Base-by-base conservation (phyloP, 2,329 filamentous ascomycete genomes). In the Claviceps quebecensis region DNA sequence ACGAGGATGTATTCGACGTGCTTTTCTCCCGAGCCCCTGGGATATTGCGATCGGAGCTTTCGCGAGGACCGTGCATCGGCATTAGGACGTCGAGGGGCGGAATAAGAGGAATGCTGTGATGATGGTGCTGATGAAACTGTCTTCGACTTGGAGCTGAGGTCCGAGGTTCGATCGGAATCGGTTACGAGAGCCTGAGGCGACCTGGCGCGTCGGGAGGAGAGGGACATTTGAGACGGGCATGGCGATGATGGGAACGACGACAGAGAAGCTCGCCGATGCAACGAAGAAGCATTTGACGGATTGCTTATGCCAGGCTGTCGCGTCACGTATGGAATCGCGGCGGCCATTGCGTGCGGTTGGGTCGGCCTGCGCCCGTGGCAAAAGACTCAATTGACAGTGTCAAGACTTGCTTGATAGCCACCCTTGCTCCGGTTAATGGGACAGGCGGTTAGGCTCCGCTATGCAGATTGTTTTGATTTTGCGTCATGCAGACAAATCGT, bases 1-100 rank as follows among this genome's bases (percentile, higher is more conserved):
- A 98, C 93, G 50, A 98, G 75, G 50, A 98, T 97, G 64, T 97
- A 98, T 66, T 98, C 93, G 69, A 98, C 93, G 83, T 98, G 93
- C 61, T 93, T 94, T 65, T 97, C 85, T 5, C 74, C 72, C 11
- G 81, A 78, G 52, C 83, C 76, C n/a, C 81, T 75, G 16, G 86
- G 86, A 61, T 89, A 90, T 61, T 89, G 86, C 19, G 86, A 86
- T 52, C 80, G 83, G 62, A 84, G 68, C 62, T 76, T 80, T 59
- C 76, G 75, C 17, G 70, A 67, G 5, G 75, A 73, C 51, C 73
- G 72, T 38, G 72, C 69, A 56, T 74, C 68, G 54, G 74, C 67
- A 63, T 80, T 69, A 63, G 73, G 59, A 65, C 74, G 67, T 57
- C 73, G 68, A 53, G 74, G 66, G 55, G 67, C 69, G 55, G 77